Conservation (phyloP, 495 filamentous ascomycete species). For the Neurospora sp. region DNA sequence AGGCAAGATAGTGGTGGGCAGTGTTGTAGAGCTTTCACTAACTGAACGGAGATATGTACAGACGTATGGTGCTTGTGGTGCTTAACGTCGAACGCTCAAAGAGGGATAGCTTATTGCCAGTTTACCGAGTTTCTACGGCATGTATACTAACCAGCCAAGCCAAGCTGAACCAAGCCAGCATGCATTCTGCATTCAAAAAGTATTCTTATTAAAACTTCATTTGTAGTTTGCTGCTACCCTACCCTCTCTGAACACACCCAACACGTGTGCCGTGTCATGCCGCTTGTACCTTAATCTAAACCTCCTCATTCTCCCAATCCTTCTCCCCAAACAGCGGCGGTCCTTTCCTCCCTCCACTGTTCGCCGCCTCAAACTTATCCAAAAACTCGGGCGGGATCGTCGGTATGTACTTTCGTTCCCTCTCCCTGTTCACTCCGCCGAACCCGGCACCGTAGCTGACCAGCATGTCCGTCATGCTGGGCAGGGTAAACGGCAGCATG, state of each 20-base stretch:
- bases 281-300: constrained; percentile 23
- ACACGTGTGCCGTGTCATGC: constrained; percentile 4
- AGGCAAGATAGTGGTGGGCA: no score
- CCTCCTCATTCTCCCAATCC: constrained; percentile 43
- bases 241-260: neutral
- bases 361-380: constrained; percentile 65
- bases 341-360: constrained; percentile 18
- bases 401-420: constrained; percentile 92
- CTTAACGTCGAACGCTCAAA: no score
- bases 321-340: constrained; percentile 35
- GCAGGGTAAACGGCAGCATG: constrained; percentile 89
- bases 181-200: neutral
- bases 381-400: constrained; percentile 91
- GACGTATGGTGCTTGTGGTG: no score
- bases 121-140: no score
- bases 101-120: no score
- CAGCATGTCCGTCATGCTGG: constrained; percentile 95
- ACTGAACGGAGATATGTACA: no score
- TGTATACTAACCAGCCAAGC: neutral
- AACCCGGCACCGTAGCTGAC: constrained; percentile 91
- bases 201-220: neutral
- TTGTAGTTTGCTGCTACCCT: neutral
- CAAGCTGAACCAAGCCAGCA: neutral
- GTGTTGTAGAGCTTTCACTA: no score
- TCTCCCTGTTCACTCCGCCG: constrained; percentile 82